Conservation (phyloP, 164 flowering plant genomes). For the Taxillus chinensis region DNA sequence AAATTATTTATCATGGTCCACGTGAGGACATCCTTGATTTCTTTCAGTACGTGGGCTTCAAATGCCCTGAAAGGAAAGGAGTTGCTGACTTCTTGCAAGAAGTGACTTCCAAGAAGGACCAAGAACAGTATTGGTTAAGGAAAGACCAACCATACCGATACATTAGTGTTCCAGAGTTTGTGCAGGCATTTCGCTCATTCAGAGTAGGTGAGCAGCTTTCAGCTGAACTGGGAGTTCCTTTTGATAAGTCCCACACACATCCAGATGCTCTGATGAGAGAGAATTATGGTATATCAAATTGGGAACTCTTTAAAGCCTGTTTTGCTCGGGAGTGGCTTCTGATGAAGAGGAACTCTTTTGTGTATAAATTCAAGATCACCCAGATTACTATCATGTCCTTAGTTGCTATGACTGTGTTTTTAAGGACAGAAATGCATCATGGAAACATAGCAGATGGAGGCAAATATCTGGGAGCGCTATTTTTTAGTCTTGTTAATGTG, state of each 20-base stretch:
- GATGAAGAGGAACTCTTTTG: conserved; percentile 45
- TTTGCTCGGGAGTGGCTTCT: conserved; percentile 47
- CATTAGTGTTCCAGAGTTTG: conserved; percentile 35
- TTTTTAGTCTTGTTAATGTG: conserved; percentile 44
- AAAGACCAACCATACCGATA: conserved; percentile 27
- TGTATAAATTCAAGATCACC: conserved; percentile 44
- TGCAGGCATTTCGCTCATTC: conserved; percentile 20
- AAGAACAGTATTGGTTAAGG: conserved; percentile 48
- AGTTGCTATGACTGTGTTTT: conserved; percentile 42
- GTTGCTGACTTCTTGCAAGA: conserved; percentile 58
- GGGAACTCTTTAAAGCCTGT: conserved; percentile 46
- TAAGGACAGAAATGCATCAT: conserved; percentile 38
- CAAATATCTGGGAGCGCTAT: conserved; percentile 50
- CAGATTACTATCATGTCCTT: conserved; percentile 50
- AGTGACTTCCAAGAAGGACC: conserved; percentile 55
- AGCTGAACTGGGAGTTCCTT: conserved; percentile 30
- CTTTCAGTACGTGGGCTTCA: conserved; percentile 44
- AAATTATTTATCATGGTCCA: conserved; percentile 49
- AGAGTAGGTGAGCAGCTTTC: conserved; percentile 31
- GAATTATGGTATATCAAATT: conserved; percentile 42
- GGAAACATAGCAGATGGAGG: conserved; percentile 34
- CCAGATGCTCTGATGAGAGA: conserved; percentile 45
- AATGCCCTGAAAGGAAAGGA: conserved; percentile 52
- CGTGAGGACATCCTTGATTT: conserved; percentile 37
- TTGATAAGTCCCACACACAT: conserved; percentile 30